Base-by-base conservation (phyloP, 139 green algal species). In the Pseudopediastrum boryanum region DNA sequence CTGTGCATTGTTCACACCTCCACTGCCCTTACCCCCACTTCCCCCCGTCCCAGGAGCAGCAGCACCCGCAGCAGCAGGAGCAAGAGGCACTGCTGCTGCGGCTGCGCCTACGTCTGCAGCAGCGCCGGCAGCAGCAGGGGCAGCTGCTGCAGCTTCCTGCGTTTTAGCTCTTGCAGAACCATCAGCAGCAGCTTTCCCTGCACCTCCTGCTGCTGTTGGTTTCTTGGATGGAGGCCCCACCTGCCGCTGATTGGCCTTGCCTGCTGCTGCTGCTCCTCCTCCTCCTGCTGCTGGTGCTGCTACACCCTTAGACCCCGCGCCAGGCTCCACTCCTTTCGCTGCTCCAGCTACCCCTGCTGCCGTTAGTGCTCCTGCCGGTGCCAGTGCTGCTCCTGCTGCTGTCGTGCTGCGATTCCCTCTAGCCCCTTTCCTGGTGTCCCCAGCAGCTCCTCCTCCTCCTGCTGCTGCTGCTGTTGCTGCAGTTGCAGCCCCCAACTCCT, bases 311-410 rank as follows among this genome's bases (percentile, higher is more conserved):
- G 46, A 29, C 29, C 7, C 33, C 9, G 69, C 69, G 48, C 31
- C 13, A 8, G 21, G 23, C 21, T 46, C 27, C 43, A 46, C 48
- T 42, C 3, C 44, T 35, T 31, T 5, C 50, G 3, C 36, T 3
- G 19, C 35, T 31, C 4, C 33, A 27, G 48, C 70, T 35, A 52
- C 51, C 39, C 21, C 66, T 35, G 70, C 50, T 33, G 70, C 48
- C 36, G 46, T 46, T 44, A 10, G 21, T 52, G 35, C 36, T 27
- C 33, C n/a, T 29, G 27, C 59, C 84, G 61, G 21, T 77, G 35
- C 85, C 89, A 29, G 39, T 67, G 35, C 78, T 93, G 73, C 77
- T 87, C 64, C 88, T 81, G 25, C 64, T 93, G 58, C 85, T 93
- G 36, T 67, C 86, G 16, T 81, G 85, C 65, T 75, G 94, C 70